Base-by-base conservation (phyloP, 495 filamentous ascomycete genomes). In the Trichoderma reesei region DNA sequence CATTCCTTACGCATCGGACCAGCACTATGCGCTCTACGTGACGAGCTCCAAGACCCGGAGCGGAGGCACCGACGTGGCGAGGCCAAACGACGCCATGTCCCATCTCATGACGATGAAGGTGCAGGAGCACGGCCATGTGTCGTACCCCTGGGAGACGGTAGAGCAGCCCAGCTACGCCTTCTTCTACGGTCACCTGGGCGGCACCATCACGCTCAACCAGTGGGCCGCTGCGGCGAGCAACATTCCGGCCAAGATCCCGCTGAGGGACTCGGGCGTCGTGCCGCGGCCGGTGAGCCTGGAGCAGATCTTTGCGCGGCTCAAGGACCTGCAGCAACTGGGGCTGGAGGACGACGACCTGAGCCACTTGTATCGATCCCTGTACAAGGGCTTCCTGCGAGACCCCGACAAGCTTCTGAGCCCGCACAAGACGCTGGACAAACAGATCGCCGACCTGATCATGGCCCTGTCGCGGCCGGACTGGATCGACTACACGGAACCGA, bases 361-460 rank as follows among this genome's bases (percentile, higher is more conserved):
- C 10, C 67, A 79, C 69, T 72, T 83, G 78, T 86, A 84, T 71
- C 74, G 74, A 56, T 76, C 74, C 42, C 75, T 84, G 5, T 84
- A 84, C 70, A 75, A 73, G 36, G 73, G 74, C 26, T 72, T 84
- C 33, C 72, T 84, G 31, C 75, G 71, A 41, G 82, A 84, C 63
- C 80, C 82, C 5, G 82, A 83, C 67, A 80, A 76, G 67, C 68
- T 74, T 18, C 65, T 73, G 11, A 78, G 68, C 60, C 81, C 82
- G 16, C 80, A 84, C 66, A 80, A 77, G 68, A 78, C 80, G 31
- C 80, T 88, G 68, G 85, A 87, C 64, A 80, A 75, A 68, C 87
- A 90, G 68, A 89, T 90, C 60, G 80, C 78, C 20, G 86, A 89
- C 68, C 76, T 90, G 18, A 82, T 88, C 46, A 80, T 83, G 63